Evolutionary conservation across 2,329 filamentous ascomycete species (phyloP).

Genomic region (Fusarium floridanum): DNA sequence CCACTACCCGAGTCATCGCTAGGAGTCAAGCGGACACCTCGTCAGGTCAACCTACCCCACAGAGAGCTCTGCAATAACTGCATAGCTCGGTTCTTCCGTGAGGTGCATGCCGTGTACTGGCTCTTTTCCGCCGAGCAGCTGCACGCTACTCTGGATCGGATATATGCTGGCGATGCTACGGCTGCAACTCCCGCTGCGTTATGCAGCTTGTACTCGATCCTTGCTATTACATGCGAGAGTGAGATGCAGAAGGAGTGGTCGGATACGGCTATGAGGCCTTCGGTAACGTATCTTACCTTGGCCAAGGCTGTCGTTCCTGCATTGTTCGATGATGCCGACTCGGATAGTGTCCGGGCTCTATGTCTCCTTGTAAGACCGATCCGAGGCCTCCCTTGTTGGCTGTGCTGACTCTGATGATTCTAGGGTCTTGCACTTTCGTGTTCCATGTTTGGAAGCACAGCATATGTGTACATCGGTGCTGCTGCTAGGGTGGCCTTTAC

Average conservation of each 20-base stretch:
- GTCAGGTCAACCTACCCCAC: constrained; percentile 17
- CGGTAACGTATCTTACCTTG: constrained; percentile 14
- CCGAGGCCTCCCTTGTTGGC: not conserved
- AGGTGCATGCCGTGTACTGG: constrained; percentile 24
- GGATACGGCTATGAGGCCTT: constrained; percentile 7
- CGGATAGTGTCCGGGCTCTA: constrained; percentile 13
- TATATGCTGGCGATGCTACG: constrained; percentile 21
- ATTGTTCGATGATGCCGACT: constrained; percentile 19
- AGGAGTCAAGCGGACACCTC: constrained; percentile 9
- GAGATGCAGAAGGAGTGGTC: constrained; percentile 15
- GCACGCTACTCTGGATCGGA: constrained; percentile 9
- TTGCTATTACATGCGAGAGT: constrained; percentile 22
- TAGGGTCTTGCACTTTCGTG: constrained; percentile 16
- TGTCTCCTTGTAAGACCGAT: constrained; percentile 11
- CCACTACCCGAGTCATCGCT: constrained; percentile 18
- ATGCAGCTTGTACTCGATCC: constrained; percentile 17
- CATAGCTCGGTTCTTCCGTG: constrained; percentile 17
- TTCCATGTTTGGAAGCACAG: constrained; percentile 25
- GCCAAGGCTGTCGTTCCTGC: constrained; percentile 23
- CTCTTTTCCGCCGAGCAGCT: constrained; percentile 24
- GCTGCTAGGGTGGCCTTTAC: constrained; percentile 19
- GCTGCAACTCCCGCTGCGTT: constrained; percentile 12
- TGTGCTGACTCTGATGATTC: not conserved
- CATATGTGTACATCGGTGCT: constrained; percentile 19
- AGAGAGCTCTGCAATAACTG: constrained; percentile 15